Evolutionary conservation across 345 rosid genomes (phyloP), one percentile per base, ranked within the genome.

Genomic region (Populus deltoides): DNA sequence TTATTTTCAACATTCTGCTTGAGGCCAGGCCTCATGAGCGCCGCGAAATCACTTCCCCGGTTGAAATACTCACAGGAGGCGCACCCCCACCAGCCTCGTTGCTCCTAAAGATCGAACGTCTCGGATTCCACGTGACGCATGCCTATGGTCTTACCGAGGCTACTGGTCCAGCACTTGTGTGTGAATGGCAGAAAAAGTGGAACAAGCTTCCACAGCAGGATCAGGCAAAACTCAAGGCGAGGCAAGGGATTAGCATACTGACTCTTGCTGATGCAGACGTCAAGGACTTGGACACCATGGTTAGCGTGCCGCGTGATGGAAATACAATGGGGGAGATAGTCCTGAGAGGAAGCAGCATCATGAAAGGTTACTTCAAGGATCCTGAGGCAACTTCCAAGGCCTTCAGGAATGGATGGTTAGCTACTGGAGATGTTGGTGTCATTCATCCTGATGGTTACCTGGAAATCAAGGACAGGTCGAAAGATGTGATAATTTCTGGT

Each of bases 111-210:
- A 88, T 92, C 8, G 85, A 89, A 51, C 43, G 31, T 20, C 72
- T 93, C 0, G 93, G 95, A 20, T 94, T 94, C 82, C 79, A 86
- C 6, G 87, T 94, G 18, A 87, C 94, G 1, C 98, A 93, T 39
- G 87, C 85, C 1, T 94, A 94, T 53, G 97, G 98, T 1, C 88
- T 92, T 5, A 94, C 97, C 0, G 97, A 93, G 78, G 90, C 94
- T 16, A 87, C 90, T 0, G 97, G 97, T 7, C 88, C 91, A 0
- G 97, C 89, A 4, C 80, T 91, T 20, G 91, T 83, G 15, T 93
- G 92, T 77, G 97, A 91, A 87, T 94, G 97, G 95, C 91, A 88
- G 43, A 79, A 81, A 2, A 71, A 86, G 75, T 94, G 98, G 97
- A 83, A 90, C 76, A 38, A 73, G 73, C 87, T 87, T 17, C 86